A percentile compares a stretch with the other conserved stretches of the same genome.
Conservation (phyloP, 2,329 filamentous ascomycete genomes). For the Fusarium zealandicum region DNA sequence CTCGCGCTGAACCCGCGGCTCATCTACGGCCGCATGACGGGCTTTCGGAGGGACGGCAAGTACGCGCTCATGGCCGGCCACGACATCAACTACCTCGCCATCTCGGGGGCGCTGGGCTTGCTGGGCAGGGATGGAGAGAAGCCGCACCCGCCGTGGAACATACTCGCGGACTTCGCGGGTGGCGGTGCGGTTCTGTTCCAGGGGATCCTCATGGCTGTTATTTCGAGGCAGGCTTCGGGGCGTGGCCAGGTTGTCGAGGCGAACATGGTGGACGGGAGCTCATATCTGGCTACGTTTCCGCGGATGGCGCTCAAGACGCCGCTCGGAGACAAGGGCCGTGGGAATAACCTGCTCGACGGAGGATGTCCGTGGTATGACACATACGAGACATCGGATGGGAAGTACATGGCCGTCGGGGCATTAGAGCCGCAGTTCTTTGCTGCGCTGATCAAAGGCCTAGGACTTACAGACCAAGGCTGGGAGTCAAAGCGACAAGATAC, state of each 20-base stretch:
- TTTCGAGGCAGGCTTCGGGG: conserved; percentile 69
- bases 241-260: conserved; percentile 89
- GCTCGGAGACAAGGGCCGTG: conserved; percentile 69
- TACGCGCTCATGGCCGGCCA: conserved; percentile 91
- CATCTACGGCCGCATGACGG: conserved; percentile 86
- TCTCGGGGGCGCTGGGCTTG: conserved; percentile 79
- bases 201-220: conserved; percentile 81
- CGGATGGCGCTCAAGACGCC: conserved; percentile 70
- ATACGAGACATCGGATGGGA: conserved; percentile 82
- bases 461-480: conserved; percentile 60
- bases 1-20: conserved; percentile 73
- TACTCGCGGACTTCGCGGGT: conserved; percentile 90
- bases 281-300: conserved; percentile 81
- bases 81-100: conserved; percentile 95
- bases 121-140: conserved; percentile 74
- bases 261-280: conserved; percentile 93
- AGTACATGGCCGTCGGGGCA: conserved; percentile 87
- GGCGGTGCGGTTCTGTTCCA: conserved; percentile 84
- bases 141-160: conserved; percentile 81
- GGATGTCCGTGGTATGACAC: conserved; percentile 90
- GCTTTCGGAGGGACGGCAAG: conserved; percentile 85
- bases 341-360: conserved; percentile 81
- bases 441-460: conserved; percentile 71
- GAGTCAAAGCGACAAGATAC: conserved; percentile 65
- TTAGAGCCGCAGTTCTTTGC: conserved; percentile 87